Percentiles rank a stretch among this genome's conserved stretches.
phyloP scores from a whole-genome alignment of 768 basidiomycete genomes.

The Tubosaeta brunneosetosa region DNA sequence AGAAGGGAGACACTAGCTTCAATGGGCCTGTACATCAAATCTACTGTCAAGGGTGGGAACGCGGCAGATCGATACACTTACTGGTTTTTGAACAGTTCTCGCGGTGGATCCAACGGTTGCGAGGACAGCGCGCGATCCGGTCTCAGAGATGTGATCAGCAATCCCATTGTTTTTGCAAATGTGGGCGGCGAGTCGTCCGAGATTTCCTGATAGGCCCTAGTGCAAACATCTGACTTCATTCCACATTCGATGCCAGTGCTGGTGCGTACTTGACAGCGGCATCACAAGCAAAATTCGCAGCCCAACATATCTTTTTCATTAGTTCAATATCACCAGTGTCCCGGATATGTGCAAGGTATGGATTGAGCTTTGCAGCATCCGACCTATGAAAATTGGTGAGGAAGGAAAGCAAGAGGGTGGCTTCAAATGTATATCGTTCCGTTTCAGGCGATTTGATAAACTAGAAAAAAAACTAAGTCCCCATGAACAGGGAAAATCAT shows the following conservation, averaged over 20 bases:
- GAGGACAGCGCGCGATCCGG: constrained; percentile 51
- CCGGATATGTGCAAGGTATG: constrained; percentile 52
- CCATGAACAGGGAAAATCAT: background rate
- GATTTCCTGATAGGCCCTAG: constrained; percentile 54
- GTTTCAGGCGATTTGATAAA: constrained; percentile 53
- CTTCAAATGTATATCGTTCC: constrained; percentile 55
- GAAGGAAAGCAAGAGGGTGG: constrained; percentile 53
- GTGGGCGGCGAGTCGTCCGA: constrained; percentile 50
- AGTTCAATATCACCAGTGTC: constrained; percentile 45
- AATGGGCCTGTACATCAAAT: constrained; percentile 46
- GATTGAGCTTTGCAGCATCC: constrained; percentile 65
- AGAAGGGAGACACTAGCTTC: constrained; percentile 56
- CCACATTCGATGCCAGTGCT: background rate
- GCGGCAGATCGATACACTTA: constrained; percentile 22
- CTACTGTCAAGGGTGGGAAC: background rate
- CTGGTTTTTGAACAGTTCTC: constrained; percentile 57
- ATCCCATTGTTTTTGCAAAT: constrained; percentile 46
- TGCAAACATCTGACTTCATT: background rate
- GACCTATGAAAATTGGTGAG: constrained; percentile 71
- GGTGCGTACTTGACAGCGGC: constrained; percentile 45
- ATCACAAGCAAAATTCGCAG: constrained; percentile 48
- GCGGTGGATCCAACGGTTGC: constrained; percentile 42
- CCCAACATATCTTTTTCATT: constrained; percentile 56
- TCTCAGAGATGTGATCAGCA: constrained; percentile 47
- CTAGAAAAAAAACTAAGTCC: constrained; percentile 30